These are phyloP conservation scores for Phytophthora hybrid DNA, from an alignment of 352 stramenopile genomes.

Conservation along the genomic window DNA sequence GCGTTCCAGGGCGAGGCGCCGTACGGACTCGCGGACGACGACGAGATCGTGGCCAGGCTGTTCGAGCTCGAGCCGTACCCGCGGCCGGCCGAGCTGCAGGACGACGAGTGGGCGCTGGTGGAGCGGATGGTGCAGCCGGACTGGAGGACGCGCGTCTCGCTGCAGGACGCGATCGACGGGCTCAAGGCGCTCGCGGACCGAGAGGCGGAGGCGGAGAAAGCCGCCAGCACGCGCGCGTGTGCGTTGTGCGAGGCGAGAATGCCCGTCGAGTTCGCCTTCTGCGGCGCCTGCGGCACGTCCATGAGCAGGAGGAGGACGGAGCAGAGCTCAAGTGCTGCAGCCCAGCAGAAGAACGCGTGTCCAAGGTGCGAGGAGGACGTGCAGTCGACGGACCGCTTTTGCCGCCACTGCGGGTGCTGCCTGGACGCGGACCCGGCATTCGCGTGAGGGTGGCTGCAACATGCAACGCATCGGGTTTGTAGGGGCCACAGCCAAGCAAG, in stretches of 20 bases:
- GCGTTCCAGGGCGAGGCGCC: slow-evolving; percentile 25
- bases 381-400: slow-evolving; percentile 1
- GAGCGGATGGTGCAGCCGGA: slow-evolving; percentile 17
- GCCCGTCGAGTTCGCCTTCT: neutral
- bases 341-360: neutral
- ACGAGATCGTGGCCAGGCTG: slow-evolving; percentile 19
- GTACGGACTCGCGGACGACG: slow-evolving; percentile 27
- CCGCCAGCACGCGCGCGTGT: neutral
- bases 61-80: slow-evolving; percentile 18
- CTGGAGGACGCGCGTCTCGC: slow-evolving; percentile 5
- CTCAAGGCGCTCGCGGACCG: slow-evolving; percentile 25
- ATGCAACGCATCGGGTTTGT: too few species aligned
- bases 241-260: neutral
- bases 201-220: neutral
- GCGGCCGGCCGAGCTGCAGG: slow-evolving; percentile 14
- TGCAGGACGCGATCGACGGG: slow-evolving; percentile 12
- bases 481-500: too few species aligned
- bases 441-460: too few species aligned
- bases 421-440: neutral
- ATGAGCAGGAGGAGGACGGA: neutral
- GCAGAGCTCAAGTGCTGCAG: too few species aligned
- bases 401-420: slow-evolving; percentile 7
- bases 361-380: too few species aligned
- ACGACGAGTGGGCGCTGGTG: slow-evolving; percentile 30
- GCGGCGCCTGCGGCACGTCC: neutral